phyloP scores from a whole-genome alignment of 2,329 filamentous ascomycete species.

The Eutypella sp. region DNA sequence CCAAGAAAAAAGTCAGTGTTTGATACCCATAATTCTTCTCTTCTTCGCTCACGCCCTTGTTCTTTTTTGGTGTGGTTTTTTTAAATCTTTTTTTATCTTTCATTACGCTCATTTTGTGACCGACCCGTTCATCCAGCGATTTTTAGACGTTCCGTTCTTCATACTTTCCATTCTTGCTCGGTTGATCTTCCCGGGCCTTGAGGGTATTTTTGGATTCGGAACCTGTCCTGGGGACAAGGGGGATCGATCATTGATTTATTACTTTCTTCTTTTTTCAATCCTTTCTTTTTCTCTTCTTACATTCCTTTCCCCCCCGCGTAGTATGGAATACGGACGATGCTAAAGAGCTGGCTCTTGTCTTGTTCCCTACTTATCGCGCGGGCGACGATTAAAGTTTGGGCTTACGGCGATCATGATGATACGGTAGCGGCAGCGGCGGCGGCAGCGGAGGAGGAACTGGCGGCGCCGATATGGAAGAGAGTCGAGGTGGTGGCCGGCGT shows the following conservation, averaged over 20 bases:
- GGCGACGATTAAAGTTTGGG: conserved; percentile 22
- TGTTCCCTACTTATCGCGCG: conserved; percentile 24
- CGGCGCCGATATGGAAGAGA: conserved; percentile 12
- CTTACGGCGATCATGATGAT: conserved; percentile 11
- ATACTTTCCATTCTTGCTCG: too few relatives aligned
- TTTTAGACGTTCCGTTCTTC: too few relatives aligned
- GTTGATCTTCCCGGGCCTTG: too few relatives aligned
- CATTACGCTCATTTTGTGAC: too few relatives aligned
- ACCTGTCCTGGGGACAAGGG: too few relatives aligned
- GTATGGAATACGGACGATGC: conserved; percentile 27
- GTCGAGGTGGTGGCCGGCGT: conserved; percentile 9
- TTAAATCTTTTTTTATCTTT: too few relatives aligned
- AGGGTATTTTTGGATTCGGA: too few relatives aligned
- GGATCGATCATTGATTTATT: conserved; percentile 13
- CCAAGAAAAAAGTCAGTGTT: too few relatives aligned
- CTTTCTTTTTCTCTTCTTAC: not conserved
- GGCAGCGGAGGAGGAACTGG: conserved; percentile 2
- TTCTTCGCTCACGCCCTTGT: too few relatives aligned
- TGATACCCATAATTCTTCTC: too few relatives aligned
- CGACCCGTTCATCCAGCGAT: too few relatives aligned
- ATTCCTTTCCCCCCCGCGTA: conserved; percentile 6
- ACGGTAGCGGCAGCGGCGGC: conserved; percentile 1
- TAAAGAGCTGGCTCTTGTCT: conserved; percentile 26
- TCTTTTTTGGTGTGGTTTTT: too few relatives aligned
- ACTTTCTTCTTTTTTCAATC: not conserved